Conservation (phyloP, 139 green algal species). For the Mesotaenium endlicherianum region DNA sequence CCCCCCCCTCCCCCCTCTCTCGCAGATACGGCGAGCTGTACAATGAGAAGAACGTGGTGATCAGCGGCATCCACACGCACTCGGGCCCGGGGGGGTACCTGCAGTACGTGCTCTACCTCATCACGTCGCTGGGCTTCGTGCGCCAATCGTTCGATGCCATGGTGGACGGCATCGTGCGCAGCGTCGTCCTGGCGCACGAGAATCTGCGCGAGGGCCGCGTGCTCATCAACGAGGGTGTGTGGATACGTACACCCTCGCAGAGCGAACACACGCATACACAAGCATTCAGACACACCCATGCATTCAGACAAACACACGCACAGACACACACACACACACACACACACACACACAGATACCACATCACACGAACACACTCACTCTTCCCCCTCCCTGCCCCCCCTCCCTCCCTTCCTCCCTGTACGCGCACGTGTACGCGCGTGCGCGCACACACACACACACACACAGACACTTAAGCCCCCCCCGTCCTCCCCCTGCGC, state of each 20-base stretch:
- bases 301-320: no score
- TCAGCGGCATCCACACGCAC: constrained; percentile 84
- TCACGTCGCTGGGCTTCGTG: constrained; percentile 79
- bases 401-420: no score
- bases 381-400: neutral
- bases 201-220: constrained; percentile 58
- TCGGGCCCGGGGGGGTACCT: constrained; percentile 71
- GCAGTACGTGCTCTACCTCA: constrained; percentile 69
- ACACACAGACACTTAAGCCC: no score
- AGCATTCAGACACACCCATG: no score
- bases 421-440: no score
- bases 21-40: constrained; percentile 70
- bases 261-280: no score
- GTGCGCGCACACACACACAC: no score
- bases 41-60: constrained; percentile 68
- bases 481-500: no score
- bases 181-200: constrained; percentile 66
- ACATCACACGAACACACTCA: no score
- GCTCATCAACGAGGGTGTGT: constrained; percentile 51
- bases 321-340: no score
- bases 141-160: constrained; percentile 73
- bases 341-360: no score
- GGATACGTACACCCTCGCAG: no score
- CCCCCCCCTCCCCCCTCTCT: neutral
- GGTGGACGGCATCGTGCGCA: constrained; percentile 70